phyloP scores from a whole-genome alignment of 805 yeast genomes.

The Candida arabinofermentans region DNA sequence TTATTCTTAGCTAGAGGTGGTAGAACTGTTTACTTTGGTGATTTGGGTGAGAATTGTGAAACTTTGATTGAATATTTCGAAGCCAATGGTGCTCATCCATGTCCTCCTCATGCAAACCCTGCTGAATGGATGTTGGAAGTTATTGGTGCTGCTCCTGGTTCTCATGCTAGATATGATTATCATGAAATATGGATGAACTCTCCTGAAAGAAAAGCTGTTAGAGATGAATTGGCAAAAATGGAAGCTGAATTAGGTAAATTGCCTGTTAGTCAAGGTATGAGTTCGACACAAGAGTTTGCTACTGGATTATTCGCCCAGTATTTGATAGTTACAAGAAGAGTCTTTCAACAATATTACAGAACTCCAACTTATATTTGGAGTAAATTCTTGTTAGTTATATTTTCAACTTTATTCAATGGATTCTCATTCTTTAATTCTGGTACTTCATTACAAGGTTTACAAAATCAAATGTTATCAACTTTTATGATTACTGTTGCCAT shows the following conservation, averaged over 20 bases:
- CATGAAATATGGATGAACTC: slow-evolving; percentile 77
- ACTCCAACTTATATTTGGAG: slow-evolving; percentile 57
- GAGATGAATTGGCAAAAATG: slow-evolving; percentile 59
- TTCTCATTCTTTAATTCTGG: slow-evolving; percentile 66
- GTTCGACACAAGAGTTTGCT: slow-evolving; percentile 39
- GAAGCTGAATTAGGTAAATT: slow-evolving; percentile 49
- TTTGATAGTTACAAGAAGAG: slow-evolving; percentile 44
- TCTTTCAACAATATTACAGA: slow-evolving; percentile 61
- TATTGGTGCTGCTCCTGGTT: slow-evolving; percentile 80
- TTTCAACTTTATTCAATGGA: slow-evolving; percentile 60
- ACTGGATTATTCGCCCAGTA: slow-evolving; percentile 39
- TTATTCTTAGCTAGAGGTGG: slow-evolving; percentile 70
- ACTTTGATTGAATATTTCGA: slow-evolving; percentile 65
- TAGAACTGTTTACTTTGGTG: slow-evolving; percentile 72
- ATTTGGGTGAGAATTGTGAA: slow-evolving; percentile 52
- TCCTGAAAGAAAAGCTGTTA: slow-evolving; percentile 52
- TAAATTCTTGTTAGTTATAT: slow-evolving; percentile 47
- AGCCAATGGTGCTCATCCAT: slow-evolving; percentile 55
- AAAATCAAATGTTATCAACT: slow-evolving; percentile 75
- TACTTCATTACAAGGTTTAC: slow-evolving; percentile 62
- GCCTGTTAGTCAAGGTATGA: slow-evolving; percentile 31
- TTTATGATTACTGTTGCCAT: slow-evolving; percentile 63
- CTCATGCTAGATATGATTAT: slow-evolving; percentile 68
- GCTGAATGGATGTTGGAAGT: slow-evolving; percentile 92
- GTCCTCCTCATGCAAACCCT: slow-evolving; percentile 71